Base-by-base conservation (phyloP, 2,329 filamentous ascomycete species). In the Colletotrichum neosansevieriae region DNA sequence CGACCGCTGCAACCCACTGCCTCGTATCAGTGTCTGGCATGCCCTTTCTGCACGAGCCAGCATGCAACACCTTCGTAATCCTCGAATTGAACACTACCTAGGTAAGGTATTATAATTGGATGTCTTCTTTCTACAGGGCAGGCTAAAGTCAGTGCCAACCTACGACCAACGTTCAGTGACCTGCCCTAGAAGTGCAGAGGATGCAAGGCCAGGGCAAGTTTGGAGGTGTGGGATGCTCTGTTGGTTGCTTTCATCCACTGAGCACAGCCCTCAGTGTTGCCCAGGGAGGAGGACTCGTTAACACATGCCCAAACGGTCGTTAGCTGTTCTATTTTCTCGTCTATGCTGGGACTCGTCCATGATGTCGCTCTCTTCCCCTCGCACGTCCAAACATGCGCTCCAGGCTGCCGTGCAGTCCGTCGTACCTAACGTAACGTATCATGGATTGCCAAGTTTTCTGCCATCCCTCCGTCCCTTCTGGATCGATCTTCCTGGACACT, bases 341-440 rank as follows among this genome's bases (percentile, higher is more conserved):
- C 29, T n/a, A 29, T 24, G 15, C 34, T 24, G 24, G 24, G 4
- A 3, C 4, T 24, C 4, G 24, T 24, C 24, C 24, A 24, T 24
- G 24, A 4, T 4, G 4, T 24, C 24, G 24, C 24, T 24, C 4
- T 24, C 24, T 32, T 5, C 32, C 11, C 12, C 15, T 42, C 13
- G 12, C 47, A 15, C 21, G 44, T 57, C 53, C 58, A 61, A 61
- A 53, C 47, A 53, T 44, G 19, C 45, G 19, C 24, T 38, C 10
- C 36, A 38, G 13, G 36, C 47, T 44, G 29, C n/a, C 29, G 29
- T 29, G 24, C 49, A 34, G 15, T 21, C 15, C 21, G 5, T 24
- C n/a, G 17, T 24, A n/a, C n/a, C n/a, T n/a, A 53, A 53, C 34
- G 58, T 61, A 53, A 53, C 58, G 58, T 61, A 34, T 42, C 36